phyloP scores from a whole-genome alignment of 2,329 filamentous ascomycete species.

The Fusarium pseudocircinatum region DNA sequence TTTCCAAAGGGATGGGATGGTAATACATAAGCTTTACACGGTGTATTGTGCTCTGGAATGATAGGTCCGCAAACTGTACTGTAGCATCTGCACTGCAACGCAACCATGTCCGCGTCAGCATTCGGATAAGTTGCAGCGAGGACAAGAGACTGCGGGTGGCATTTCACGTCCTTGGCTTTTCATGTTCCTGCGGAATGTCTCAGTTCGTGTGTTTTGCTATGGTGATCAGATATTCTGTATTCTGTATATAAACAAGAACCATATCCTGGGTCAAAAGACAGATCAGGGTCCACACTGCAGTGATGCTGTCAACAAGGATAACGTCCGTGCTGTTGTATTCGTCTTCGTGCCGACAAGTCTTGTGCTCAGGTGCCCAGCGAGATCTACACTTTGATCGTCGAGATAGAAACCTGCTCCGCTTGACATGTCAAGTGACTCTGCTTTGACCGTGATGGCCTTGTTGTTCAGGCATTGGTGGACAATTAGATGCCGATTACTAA shows the following conservation, averaged over 20 bases:
- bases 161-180: neutral
- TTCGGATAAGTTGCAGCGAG: neutral
- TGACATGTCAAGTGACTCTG: neutral
- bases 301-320: neutral
- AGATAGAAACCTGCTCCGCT: neutral
- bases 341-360: neutral
- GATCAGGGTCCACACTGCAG: neutral
- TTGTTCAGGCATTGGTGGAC: slow-evolving; percentile 5
- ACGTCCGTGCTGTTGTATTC: neutral
- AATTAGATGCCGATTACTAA: neutral
- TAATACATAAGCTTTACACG: neutral
- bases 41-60: neutral
- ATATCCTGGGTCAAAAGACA: neutral
- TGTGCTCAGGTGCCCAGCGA: neutral
- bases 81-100: slow-evolving; percentile 9
- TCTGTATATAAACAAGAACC: neutral
- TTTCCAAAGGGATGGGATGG: neutral
- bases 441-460: neutral
- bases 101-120: slow-evolving; percentile 19
- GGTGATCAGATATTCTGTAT: neutral
- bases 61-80: neutral
- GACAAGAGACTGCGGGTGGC: neutral
- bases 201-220: neutral
- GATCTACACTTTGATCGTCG: neutral
- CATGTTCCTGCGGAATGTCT: slow-evolving; percentile 15